Conservation (phyloP, 202 grass and related monocot species). For the Alloteropsis angusta region DNA sequence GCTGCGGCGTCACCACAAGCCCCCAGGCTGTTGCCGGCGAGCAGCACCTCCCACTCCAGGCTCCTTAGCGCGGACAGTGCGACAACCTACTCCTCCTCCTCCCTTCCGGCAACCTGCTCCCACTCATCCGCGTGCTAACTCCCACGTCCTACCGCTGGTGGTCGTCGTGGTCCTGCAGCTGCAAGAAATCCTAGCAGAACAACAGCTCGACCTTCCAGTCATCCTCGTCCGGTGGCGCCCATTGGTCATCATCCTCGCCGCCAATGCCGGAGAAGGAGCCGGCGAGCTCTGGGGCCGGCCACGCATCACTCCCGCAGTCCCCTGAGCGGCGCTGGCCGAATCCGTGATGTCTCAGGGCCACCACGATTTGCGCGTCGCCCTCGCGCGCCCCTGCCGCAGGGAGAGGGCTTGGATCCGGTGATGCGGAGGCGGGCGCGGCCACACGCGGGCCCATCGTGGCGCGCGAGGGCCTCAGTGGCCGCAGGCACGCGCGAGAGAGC, state of each 20-base stretch:
- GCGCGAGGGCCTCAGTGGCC: too few species aligned
- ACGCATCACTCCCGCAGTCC: too few species aligned
- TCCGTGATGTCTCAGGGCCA: too few species aligned
- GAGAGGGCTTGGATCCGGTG: too few species aligned
- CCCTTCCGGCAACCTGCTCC: constrained; percentile 57
- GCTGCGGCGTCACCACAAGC: constrained; percentile 33
- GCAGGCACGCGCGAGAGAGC: too few species aligned
- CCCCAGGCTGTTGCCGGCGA: constrained; percentile 51
- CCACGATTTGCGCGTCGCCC: too few species aligned
- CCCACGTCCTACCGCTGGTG: constrained; percentile 33
- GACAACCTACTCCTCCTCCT: constrained; percentile 12
- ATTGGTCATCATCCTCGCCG: constrained; percentile 8
- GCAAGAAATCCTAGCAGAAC: constrained; percentile 63
- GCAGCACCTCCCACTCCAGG: constrained; percentile 72
- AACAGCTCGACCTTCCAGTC: constrained; percentile 23
- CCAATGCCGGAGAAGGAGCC: too few species aligned
- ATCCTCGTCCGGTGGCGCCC: constrained; percentile 27
- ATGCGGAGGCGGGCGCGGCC: too few species aligned
- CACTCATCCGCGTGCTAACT: constrained; percentile 49
- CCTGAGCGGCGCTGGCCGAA: too few species aligned
- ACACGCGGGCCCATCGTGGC: too few species aligned
- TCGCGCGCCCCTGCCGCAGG: too few species aligned
- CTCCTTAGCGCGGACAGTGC: constrained; percentile 29
- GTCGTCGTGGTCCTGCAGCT: constrained; percentile 49
- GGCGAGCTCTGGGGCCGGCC: too few species aligned